phyloP scores from a whole-genome alignment of 2,329 filamentous ascomycete species.

The Corniculantispora saksenae region DNA sequence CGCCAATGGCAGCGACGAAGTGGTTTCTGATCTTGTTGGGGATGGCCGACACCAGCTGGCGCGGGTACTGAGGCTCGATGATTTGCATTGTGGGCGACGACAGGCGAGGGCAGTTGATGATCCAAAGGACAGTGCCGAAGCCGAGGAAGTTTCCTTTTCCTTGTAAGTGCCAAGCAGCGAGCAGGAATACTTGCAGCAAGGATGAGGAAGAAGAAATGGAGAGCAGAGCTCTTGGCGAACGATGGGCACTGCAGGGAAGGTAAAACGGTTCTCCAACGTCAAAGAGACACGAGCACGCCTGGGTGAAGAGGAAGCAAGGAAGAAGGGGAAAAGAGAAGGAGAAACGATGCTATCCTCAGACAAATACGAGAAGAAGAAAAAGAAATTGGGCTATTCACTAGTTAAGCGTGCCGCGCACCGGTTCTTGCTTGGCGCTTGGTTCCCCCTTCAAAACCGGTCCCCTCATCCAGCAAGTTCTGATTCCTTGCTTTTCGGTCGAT shows the following conservation, averaged over 20 bases:
- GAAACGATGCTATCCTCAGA: background rate
- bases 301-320: background rate
- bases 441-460: background rate
- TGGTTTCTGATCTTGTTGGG: constrained; percentile 20
- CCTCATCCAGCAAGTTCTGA: background rate
- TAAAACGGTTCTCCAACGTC: background rate
- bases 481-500: constrained; percentile 1
- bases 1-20: constrained; percentile 29
- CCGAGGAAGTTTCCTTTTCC: background rate
- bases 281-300: background rate
- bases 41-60: constrained; percentile 17
- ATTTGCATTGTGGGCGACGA: constrained; percentile 5
- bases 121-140: background rate
- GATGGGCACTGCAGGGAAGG: background rate
- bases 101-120: background rate
- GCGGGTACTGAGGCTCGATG: constrained; percentile 13
- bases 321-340: background rate
- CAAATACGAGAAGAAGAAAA: background rate
- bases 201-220: background rate
- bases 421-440: background rate
- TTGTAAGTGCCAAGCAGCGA: background rate
- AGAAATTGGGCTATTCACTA: background rate
- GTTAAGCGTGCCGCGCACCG: background rate
- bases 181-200: background rate
- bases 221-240: background rate